Percentiles rank a stretch among this genome's conserved stretches.
Conservation (phyloP, 495 filamentous ascomycete genomes). For the Hypoxylon crocopeplum region DNA sequence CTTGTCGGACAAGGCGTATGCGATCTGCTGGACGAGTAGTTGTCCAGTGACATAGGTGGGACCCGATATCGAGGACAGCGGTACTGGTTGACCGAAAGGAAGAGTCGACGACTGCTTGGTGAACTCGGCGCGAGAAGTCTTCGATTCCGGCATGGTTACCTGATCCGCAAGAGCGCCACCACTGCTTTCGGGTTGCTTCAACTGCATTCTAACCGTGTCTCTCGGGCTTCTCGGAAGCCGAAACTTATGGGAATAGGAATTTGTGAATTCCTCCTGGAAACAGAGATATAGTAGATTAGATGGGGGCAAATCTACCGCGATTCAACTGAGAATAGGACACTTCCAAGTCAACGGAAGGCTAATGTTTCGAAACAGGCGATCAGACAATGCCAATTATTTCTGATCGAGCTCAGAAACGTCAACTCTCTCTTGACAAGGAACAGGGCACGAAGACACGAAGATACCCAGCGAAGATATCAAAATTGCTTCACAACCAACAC, state of each 20-base stretch:
- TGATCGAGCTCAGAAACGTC: not conserved
- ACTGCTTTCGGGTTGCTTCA: slow-evolving; percentile 34
- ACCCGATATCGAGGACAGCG: slow-evolving; percentile 75
- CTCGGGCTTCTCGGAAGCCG: slow-evolving; percentile 25
- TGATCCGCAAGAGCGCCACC: slow-evolving; percentile 30
- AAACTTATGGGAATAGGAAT: slow-evolving; percentile 29
- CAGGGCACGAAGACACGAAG: slow-evolving; percentile 1
- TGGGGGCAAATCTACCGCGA: slow-evolving; percentile 1
- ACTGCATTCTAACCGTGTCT: slow-evolving; percentile 28
- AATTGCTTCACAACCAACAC: slow-evolving; percentile 16
- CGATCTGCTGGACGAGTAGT: slow-evolving; percentile 91
- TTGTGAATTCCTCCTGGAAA: slow-evolving; percentile 30
- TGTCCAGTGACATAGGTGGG: slow-evolving; percentile 92
- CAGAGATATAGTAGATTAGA: slow-evolving; percentile 31
- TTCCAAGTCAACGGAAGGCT: slow-evolving; percentile 9
- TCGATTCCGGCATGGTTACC: slow-evolving; percentile 36
- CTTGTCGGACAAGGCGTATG: slow-evolving; percentile 91
- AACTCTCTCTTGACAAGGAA: not conserved
- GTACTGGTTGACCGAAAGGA: slow-evolving; percentile 66
- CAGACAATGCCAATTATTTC: slow-evolving; percentile 9
- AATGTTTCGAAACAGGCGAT: slow-evolving; percentile 9
- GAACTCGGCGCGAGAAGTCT: slow-evolving; percentile 39
- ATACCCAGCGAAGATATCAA: slow-evolving; percentile 14
- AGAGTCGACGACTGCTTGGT: slow-evolving; percentile 60
- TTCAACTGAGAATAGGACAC: slow-evolving; percentile 6